These are phyloP conservation scores for Spergularia bocconei DNA, from an alignment of 148 eudicot genomes.

Conservation along the genomic window DNA sequence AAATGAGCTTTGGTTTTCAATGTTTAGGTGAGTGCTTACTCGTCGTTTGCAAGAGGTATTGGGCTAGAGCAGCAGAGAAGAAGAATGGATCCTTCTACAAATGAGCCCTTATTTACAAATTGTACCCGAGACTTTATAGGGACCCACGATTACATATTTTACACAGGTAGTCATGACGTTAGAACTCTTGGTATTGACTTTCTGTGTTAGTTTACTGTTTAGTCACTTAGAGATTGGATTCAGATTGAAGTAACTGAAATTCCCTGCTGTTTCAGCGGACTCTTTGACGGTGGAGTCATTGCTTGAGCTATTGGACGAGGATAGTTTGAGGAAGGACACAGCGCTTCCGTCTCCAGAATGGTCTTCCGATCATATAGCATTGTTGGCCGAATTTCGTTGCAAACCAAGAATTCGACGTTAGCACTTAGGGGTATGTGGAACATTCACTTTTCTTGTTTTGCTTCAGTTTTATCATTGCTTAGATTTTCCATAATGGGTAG, in stretches of 20 bases:
- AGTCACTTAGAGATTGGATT: neutral
- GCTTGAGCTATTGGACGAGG: conserved; percentile 95
- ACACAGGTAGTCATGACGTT: conserved; percentile 59
- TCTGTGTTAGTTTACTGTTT: neutral
- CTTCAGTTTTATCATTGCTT: neutral
- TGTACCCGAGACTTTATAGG: conserved; percentile 96
- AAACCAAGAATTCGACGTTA: conserved; percentile 78
- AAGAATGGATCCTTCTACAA: conserved; percentile 77
- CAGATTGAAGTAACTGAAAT: neutral
- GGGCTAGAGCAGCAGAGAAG: conserved; percentile 84
- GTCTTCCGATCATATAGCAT: conserved; percentile 99
- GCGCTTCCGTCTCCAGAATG: conserved; percentile 99
- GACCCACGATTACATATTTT: conserved; percentile 95
- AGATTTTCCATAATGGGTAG: too few species aligned
- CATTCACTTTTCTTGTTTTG: neutral
- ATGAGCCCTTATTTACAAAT: conserved; percentile 88
- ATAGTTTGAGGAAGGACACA: conserved; percentile 88
- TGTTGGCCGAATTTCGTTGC: conserved; percentile 96
- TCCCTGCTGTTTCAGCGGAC: conserved; percentile 70
- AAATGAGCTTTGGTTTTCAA: conserved; percentile 12
- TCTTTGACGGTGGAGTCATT: conserved; percentile 89
- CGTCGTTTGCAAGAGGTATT: conserved; percentile 80
- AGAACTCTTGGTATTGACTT: neutral
- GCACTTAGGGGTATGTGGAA: conserved; percentile 25
- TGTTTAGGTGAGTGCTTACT: conserved; percentile 91